phyloP scores from a whole-genome alignment of 129 eudicot genomes.

The Helianthus annuus region DNA sequence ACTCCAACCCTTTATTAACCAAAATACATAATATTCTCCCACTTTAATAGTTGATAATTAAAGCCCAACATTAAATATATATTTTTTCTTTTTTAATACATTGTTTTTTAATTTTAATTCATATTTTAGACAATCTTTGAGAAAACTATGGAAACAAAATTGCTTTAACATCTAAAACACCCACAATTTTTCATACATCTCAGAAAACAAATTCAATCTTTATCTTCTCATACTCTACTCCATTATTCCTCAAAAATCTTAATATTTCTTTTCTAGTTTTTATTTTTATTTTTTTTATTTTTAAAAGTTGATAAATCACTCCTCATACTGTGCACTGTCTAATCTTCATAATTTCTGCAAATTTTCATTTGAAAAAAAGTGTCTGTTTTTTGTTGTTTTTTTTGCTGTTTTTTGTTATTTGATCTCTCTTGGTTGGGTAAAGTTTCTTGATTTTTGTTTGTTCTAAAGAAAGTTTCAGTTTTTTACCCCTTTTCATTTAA shows the following conservation, averaged over 20 bases:
- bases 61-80: conserved; percentile 56
- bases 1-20: conserved; percentile 40
- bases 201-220: conserved; percentile 46
- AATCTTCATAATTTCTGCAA: conserved; percentile 23
- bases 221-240: conserved; percentile 37
- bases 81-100: conserved; percentile 31
- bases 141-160: conserved; percentile 52
- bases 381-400: background rate
- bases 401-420: conserved; percentile 21
- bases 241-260: conserved; percentile 33
- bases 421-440: conserved; percentile 19
- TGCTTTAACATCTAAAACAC: conserved; percentile 54
- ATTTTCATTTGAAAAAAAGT: conserved; percentile 30
- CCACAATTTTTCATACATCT: conserved; percentile 41
- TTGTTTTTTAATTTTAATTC: conserved; percentile 34
- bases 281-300: conserved; percentile 29
- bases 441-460: conserved; percentile 12
- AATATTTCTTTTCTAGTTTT: conserved; percentile 18
- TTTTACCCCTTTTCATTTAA: conserved; percentile 21
- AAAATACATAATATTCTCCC: conserved; percentile 36
- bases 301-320: too few species aligned
- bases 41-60: conserved; percentile 60
- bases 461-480: conserved; percentile 19
- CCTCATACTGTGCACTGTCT: conserved; percentile 30
- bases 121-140: conserved; percentile 55